A percentile compares a stretch with the other conserved stretches of the same genome.
These are phyloP conservation scores for Omphalea diandra DNA, from an alignment of 441 rosid genomes.

Conservation along the genomic window DNA sequence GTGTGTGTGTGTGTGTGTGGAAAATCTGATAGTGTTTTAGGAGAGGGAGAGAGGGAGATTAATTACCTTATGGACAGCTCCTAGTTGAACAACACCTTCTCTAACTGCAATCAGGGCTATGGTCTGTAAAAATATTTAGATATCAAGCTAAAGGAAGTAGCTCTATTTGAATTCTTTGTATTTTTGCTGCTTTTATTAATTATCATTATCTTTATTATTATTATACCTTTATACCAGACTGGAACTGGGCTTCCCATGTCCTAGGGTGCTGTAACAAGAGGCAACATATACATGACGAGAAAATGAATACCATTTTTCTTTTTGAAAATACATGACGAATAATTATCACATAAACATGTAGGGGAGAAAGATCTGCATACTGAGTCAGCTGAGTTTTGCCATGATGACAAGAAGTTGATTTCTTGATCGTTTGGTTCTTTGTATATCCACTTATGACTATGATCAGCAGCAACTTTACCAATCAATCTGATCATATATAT, in stretches of 20 bases:
- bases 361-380: slow-evolving; percentile 40
- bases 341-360: no score
- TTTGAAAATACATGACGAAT: no score
- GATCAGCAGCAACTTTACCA: slow-evolving; percentile 96
- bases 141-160: slow-evolving; percentile 17
- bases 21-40: no score
- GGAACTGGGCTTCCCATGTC: slow-evolving; percentile 99
- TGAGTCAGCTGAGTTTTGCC: slow-evolving; percentile 95
- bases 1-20: no score
- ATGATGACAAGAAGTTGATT: slow-evolving; percentile 90
- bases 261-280: slow-evolving; percentile 76
- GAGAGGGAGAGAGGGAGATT: background rate
- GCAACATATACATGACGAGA: slow-evolving; percentile 6
- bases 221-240: slow-evolving; percentile 85
- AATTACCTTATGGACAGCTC: slow-evolving; percentile 77
- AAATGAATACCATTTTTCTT: background rate
- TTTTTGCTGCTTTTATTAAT: background rate
- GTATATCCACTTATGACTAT: slow-evolving; percentile 94
- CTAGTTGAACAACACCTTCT: slow-evolving; percentile 97
- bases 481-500: slow-evolving; percentile 56
- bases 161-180: slow-evolving; percentile 12
- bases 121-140: slow-evolving; percentile 53
- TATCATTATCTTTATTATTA: background rate
- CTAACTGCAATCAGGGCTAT: slow-evolving; percentile 92
- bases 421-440: slow-evolving; percentile 95